Conservation (phyloP, 164 flowering plant species). For the Tetracentron sinense region DNA sequence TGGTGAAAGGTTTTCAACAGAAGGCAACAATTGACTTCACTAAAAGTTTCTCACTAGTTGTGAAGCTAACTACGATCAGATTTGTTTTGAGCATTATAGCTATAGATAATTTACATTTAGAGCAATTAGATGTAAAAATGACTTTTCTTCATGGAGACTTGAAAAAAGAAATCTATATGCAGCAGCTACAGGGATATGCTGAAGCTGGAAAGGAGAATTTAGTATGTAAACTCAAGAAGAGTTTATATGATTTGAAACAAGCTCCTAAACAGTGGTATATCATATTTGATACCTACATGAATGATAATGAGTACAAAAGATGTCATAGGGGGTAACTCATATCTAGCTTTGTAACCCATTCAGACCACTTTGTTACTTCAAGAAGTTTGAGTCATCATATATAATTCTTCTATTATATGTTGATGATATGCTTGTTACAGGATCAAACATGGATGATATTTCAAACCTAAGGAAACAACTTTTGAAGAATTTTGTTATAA, state of each 20-base stretch:
- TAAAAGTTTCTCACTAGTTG: neutral
- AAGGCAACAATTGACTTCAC: neutral
- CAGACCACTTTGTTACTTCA: too few relatives aligned
- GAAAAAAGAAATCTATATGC: slow-evolving; percentile 2
- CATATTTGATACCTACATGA: neutral
- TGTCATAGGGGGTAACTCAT: too few relatives aligned
- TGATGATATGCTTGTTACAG: too few relatives aligned
- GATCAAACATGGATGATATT: too few relatives aligned
- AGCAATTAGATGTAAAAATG: slow-evolving; percentile 9
- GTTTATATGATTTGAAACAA: neutral
- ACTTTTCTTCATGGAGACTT: slow-evolving; percentile 6
- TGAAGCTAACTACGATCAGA: neutral
- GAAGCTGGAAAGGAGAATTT: neutral
- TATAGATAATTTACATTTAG: neutral
- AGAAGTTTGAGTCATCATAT: too few relatives aligned
- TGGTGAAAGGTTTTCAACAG: too few relatives aligned
- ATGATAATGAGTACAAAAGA: neutral
- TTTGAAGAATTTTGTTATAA: too few relatives aligned
- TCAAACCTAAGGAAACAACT: too few relatives aligned
- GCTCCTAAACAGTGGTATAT: neutral
- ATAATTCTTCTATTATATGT: too few relatives aligned
- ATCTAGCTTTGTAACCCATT: too few relatives aligned
- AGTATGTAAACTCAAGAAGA: neutral
- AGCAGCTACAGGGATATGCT: neutral
- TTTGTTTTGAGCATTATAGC: neutral